A percentile compares a stretch with the other conserved stretches of the same genome.
Conservation (phyloP, 2,329 filamentous ascomycete species). For the Colletotrichum cereale region DNA sequence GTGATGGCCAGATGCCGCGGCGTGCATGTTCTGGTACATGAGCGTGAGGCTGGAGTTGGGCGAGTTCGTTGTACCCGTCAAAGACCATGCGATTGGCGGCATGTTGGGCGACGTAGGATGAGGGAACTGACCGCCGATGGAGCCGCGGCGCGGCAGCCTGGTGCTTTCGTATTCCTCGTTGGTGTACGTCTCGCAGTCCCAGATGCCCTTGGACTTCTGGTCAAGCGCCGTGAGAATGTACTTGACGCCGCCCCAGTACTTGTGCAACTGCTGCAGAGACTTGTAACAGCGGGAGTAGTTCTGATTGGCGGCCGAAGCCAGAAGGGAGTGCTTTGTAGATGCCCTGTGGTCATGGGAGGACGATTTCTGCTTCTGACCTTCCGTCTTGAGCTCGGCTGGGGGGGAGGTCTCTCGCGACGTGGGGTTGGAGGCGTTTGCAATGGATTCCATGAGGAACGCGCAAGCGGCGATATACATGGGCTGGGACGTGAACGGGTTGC, state of each 20-base stretch:
- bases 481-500: constrained; percentile 90
- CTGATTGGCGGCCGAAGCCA: constrained; percentile 85
- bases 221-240: constrained; percentile 90
- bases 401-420: constrained; percentile 72
- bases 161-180: constrained; percentile 83
- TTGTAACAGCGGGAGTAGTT: constrained; percentile 92
- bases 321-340: constrained; percentile 76
- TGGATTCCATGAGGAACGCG: constrained; percentile 87
- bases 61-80: constrained; percentile 90
- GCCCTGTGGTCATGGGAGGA: constrained; percentile 50
- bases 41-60: constrained; percentile 86
- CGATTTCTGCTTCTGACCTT: constrained; percentile 31
- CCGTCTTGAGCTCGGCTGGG: constrained; percentile 48
- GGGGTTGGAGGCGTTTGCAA: constrained; percentile 75
- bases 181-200: constrained; percentile 78
- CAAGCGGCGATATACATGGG: constrained; percentile 93
- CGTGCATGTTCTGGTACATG: constrained; percentile 75
- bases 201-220: constrained; percentile 88
- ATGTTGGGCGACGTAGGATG: constrained; percentile 63
- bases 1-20: constrained; percentile 41
- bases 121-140: constrained; percentile 56
- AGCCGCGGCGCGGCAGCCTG: constrained; percentile 59
- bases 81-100: constrained; percentile 80
- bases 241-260: constrained; percentile 87
- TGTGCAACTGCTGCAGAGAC: constrained; percentile 82